These are phyloP conservation scores for Ophiocordyceps robertsii DNA, from an alignment of 2,329 filamentous ascomycete species.

Conservation along the genomic window DNA sequence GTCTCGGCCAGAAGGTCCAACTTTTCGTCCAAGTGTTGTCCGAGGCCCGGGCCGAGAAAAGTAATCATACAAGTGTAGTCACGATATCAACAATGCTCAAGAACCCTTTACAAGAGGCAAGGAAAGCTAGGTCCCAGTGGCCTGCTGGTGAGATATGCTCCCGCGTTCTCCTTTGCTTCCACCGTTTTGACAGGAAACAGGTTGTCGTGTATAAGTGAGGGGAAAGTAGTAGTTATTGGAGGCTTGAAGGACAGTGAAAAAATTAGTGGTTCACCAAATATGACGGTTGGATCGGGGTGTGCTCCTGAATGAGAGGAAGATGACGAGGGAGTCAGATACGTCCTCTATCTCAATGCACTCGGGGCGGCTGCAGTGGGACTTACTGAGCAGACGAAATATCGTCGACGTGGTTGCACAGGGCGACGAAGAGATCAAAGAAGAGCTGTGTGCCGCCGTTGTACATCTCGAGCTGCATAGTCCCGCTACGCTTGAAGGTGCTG, in stretches of 20 bases:
- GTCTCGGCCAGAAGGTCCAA: too few species aligned
- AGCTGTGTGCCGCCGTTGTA: constrained; percentile 66
- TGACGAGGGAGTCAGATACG: not conserved
- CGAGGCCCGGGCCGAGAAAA: too few species aligned
- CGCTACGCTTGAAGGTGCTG: constrained; percentile 81
- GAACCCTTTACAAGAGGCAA: too few species aligned
- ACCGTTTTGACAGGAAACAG: too few species aligned
- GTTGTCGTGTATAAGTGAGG: not conserved
- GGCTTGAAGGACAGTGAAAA: not conserved
- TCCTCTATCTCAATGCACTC: not conserved
- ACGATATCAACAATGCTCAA: too few species aligned
- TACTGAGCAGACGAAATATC: constrained; percentile 47
- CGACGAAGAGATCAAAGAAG: constrained; percentile 90
- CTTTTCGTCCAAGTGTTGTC: too few species aligned
- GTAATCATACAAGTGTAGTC: too few species aligned
- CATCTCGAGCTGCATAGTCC: constrained; percentile 95
- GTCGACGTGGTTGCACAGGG: constrained; percentile 81
- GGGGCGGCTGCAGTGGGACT: constrained; percentile 14
- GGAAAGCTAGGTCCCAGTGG: too few species aligned
- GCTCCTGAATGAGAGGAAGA: constrained; percentile 10
- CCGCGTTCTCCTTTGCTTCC: too few species aligned
- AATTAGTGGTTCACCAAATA: constrained; percentile 8
- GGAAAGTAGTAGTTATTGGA: constrained; percentile 10
- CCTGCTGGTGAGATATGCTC: too few species aligned
- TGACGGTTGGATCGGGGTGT: constrained; percentile 35